Evolutionary conservation across 1,284 basidiomycete genomes (phyloP).

Genomic region (Tilletia caries): DNA sequence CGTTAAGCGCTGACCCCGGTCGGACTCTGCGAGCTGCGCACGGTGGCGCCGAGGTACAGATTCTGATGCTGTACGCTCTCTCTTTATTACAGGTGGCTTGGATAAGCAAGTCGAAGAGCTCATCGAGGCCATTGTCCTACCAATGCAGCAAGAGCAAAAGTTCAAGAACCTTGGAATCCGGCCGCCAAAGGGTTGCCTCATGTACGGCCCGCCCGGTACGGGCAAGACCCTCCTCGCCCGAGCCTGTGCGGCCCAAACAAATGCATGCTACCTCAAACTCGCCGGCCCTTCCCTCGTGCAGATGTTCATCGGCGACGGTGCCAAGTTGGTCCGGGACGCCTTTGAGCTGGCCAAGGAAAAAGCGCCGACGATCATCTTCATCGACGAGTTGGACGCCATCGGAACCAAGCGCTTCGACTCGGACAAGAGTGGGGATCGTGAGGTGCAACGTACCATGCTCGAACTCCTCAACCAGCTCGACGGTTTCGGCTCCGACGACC

Average conservation of each 20-base stretch:
- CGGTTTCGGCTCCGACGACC: slow-evolving; percentile 81
- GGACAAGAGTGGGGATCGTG: slow-evolving; percentile 93
- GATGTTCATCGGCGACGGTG: slow-evolving; percentile 93
- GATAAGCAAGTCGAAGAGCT: slow-evolving; percentile 80
- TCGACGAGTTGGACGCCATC: slow-evolving; percentile 97
- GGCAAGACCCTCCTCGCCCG: slow-evolving; percentile 95
- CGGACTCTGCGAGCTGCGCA: neutral
- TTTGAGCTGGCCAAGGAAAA: slow-evolving; percentile 97
- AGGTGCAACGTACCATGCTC: slow-evolving; percentile 98
- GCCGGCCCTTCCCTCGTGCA: slow-evolving; percentile 74
- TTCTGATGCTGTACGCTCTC: neutral
- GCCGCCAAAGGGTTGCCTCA: slow-evolving; percentile 72
- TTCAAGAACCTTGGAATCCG: slow-evolving; percentile 78
- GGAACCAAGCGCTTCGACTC: slow-evolving; percentile 99
- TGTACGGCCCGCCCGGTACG: slow-evolving; percentile 81
- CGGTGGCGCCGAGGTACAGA: neutral
- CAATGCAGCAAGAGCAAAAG: slow-evolving; percentile 76
- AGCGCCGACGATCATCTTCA: slow-evolving; percentile 97
- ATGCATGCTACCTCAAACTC: slow-evolving; percentile 74
- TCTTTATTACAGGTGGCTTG: slow-evolving; percentile 56
- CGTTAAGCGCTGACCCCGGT: neutral
- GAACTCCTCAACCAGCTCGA: slow-evolving; percentile 89
- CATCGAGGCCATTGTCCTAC: slow-evolving; percentile 73
- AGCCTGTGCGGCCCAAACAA: slow-evolving; percentile 79
- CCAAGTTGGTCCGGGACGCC: slow-evolving; percentile 92